phyloP scores from a whole-genome alignment of 2,329 filamentous ascomycete species.

The Stylonectria norvegica region DNA sequence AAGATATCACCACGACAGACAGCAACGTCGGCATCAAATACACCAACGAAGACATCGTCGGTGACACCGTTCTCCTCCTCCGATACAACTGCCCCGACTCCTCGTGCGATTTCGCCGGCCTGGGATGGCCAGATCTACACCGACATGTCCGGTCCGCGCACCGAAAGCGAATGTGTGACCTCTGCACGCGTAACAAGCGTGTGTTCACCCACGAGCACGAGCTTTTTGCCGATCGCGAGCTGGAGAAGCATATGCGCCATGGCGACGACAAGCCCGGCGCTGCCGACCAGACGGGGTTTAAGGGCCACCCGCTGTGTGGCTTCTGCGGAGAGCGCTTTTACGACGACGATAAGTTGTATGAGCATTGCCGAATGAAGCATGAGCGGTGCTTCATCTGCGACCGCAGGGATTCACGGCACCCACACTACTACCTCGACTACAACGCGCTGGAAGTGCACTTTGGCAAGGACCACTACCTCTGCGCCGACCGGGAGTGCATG shows the following conservation, averaged over 20 bases:
- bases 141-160: slow-evolving; percentile 81
- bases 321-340: slow-evolving; percentile 94
- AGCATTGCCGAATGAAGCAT: slow-evolving; percentile 90
- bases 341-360: slow-evolving; percentile 89
- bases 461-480: slow-evolving; percentile 80
- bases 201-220: slow-evolving; percentile 98
- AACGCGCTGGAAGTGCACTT: slow-evolving; percentile 84
- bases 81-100: slow-evolving; percentile 92
- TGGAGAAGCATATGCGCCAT: slow-evolving; percentile 82
- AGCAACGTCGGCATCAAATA: slow-evolving; percentile 89
- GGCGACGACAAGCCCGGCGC: slow-evolving; percentile 90
- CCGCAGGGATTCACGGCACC: slow-evolving; percentile 62
- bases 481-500: slow-evolving; percentile 78
- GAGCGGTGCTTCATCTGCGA: slow-evolving; percentile 96
- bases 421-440: slow-evolving; percentile 91
- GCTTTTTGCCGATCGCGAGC: slow-evolving; percentile 75
- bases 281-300: slow-evolving; percentile 90
- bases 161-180: slow-evolving; percentile 84
- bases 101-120: slow-evolving; percentile 75
- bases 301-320: slow-evolving; percentile 87
- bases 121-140: slow-evolving; percentile 57
- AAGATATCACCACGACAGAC: slow-evolving; percentile 75
- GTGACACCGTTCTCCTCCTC: slow-evolving; percentile 82
- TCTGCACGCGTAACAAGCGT: slow-evolving; percentile 91
- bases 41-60: slow-evolving; percentile 81